phyloP scores from a whole-genome alignment of 2,329 filamentous ascomycete species.

The Penicillium psychrosexuale region DNA sequence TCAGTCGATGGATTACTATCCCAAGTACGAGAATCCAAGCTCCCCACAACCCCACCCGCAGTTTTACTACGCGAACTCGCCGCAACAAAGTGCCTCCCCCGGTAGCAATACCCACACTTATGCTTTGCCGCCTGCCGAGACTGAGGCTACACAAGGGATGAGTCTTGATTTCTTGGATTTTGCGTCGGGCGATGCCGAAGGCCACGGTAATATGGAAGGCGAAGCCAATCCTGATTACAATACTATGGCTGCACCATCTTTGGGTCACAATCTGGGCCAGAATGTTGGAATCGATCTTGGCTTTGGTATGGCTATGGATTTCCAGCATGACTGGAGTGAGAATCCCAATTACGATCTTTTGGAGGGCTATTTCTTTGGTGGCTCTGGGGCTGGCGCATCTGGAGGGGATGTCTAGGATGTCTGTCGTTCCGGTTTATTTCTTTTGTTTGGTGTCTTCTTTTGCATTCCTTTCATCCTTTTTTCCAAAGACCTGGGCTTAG shows the following conservation, averaged over 20 bases:
- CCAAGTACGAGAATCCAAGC: conserved; percentile 35
- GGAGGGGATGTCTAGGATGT: conserved; percentile 18
- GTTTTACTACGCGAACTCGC: conserved; percentile 35
- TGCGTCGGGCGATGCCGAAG: conserved; percentile 39
- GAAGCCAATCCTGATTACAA: conserved; percentile 32
- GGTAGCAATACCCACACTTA: conserved; percentile 25
- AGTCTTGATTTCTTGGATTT: conserved; percentile 57
- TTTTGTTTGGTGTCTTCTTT: neutral
- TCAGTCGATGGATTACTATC: conserved; percentile 34
- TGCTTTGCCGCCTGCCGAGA: conserved; percentile 21
- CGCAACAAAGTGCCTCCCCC: conserved; percentile 35
- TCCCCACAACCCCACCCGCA: conserved; percentile 34
- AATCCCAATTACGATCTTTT: conserved; percentile 50
- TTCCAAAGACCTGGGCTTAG: conserved; percentile 1
- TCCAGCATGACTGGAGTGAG: conserved; percentile 50
- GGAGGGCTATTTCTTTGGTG: conserved; percentile 57
- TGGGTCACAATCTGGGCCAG: conserved; percentile 32
- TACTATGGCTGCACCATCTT: conserved; percentile 28
- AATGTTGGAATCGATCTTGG: conserved; percentile 46
- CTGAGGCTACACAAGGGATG: conserved; percentile 33
- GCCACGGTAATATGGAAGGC: conserved; percentile 23
- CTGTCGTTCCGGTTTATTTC: neutral
- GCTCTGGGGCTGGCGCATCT: conserved; percentile 30
- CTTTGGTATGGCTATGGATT: conserved; percentile 46
- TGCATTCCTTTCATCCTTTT: conserved; percentile 1